Conservation (phyloP, 1,284 basidiomycete genomes). For the Tilletia horrida region DNA sequence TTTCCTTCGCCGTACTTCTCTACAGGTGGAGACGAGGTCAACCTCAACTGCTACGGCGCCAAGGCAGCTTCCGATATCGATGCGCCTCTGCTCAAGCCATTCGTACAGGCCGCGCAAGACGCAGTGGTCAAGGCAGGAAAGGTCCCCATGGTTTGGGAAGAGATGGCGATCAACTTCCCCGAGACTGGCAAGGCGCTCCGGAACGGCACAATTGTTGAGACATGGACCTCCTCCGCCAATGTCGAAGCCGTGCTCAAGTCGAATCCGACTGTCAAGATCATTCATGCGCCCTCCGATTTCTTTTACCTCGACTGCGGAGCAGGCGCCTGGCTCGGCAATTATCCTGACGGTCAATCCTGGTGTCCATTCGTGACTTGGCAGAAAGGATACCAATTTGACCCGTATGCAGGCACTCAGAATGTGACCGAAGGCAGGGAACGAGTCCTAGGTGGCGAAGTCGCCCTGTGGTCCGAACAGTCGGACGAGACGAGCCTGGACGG, state of each 20-base stretch:
- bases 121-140: constrained; percentile 60
- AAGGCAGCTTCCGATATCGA: constrained; percentile 33
- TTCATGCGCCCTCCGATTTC: constrained; percentile 62
- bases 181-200: constrained; percentile 58
- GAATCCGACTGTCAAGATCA: constrained; percentile 66
- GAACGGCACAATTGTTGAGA: constrained; percentile 68
- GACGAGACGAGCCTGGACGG: constrained; percentile 68
- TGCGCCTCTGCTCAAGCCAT: constrained; percentile 59
- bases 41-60: constrained; percentile 65
- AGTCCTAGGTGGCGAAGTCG: constrained; percentile 68
- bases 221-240: constrained; percentile 69
- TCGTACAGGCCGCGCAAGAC: constrained; percentile 63
- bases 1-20: constrained; percentile 67
- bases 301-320: constrained; percentile 70
- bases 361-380: constrained; percentile 55
- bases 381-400: constrained; percentile 71
- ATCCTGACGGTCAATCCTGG: constrained; percentile 61
- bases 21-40: constrained; percentile 80
- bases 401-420: constrained; percentile 49
- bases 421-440: constrained; percentile 58
- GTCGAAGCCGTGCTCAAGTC: constrained; percentile 63
- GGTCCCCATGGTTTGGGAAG: constrained; percentile 71
- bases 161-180: constrained; percentile 53
- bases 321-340: constrained; percentile 71
- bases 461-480: constrained; percentile 76